Evolutionary conservation across 495 filamentous ascomycete species (phyloP).

Genomic region (Xylaria castorea): DNA sequence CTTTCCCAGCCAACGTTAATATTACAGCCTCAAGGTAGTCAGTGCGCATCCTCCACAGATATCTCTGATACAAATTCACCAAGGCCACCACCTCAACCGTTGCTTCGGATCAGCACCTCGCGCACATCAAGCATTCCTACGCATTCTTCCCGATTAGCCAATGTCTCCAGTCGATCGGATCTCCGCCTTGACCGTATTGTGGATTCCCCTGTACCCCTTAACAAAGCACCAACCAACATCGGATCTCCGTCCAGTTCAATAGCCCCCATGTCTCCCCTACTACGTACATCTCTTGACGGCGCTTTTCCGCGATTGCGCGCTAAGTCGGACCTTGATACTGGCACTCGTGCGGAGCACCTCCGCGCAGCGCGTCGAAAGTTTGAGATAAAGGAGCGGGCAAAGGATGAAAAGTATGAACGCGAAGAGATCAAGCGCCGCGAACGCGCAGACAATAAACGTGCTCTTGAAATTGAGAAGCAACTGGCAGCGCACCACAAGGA

Average conservation of each 20-base stretch:
- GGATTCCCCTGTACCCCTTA: slow-evolving; percentile 42
- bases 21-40: slow-evolving; percentile 45
- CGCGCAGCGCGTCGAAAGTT: slow-evolving; percentile 60
- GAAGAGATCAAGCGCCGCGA: slow-evolving; percentile 60
- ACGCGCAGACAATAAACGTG: slow-evolving; percentile 54
- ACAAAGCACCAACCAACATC: slow-evolving; percentile 27
- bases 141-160: slow-evolving; percentile 47
- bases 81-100: slow-evolving; percentile 36
- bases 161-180: slow-evolving; percentile 52
- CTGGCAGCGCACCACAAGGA: slow-evolving; percentile 38
- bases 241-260: slow-evolving; percentile 38
- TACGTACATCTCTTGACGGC: slow-evolving; percentile 59
- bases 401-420: slow-evolving; percentile 63
- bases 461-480: slow-evolving; percentile 49
- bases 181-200: slow-evolving; percentile 42
- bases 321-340: slow-evolving; percentile 57
- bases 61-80: slow-evolving; percentile 44
- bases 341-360: slow-evolving; percentile 53
- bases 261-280: slow-evolving; percentile 53
- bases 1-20: slow-evolving; percentile 37
- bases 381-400: slow-evolving; percentile 58
- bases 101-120: slow-evolving; percentile 53
- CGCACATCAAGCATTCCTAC: slow-evolving; percentile 39
- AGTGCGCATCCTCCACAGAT: slow-evolving; percentile 48
- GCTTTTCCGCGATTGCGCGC: slow-evolving; percentile 60